Evolutionary conservation across 2,329 filamentous ascomycete species (phyloP).

Genomic region (Aspergillus fructus): DNA sequence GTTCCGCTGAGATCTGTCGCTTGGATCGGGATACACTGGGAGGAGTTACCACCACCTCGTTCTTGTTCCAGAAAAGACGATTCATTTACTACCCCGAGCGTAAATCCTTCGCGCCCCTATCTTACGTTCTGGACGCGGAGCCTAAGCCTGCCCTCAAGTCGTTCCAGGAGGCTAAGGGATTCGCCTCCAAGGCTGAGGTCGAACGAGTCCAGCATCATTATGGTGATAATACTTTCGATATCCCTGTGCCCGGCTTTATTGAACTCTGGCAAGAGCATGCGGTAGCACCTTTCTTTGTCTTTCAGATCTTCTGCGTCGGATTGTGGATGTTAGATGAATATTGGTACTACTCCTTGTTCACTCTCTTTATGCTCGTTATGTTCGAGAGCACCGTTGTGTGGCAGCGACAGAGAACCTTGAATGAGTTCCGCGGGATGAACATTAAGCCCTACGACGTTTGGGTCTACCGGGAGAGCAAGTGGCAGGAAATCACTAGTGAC

Average conservation of each 20-base stretch:
- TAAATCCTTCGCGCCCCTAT: slow-evolving; percentile 76
- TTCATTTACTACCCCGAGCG: slow-evolving; percentile 77
- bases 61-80: slow-evolving; percentile 96
- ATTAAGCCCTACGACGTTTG: slow-evolving; percentile 97
- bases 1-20: slow-evolving; percentile 80
- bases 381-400: slow-evolving; percentile 99
- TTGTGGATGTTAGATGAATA: slow-evolving; percentile 99
- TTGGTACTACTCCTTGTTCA: slow-evolving; percentile 99
- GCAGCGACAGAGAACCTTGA: slow-evolving; percentile 94
- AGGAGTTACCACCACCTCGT: slow-evolving; percentile 76
- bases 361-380: slow-evolving; percentile 94
- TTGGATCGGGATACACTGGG: slow-evolving; percentile 73
- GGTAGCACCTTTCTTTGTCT: slow-evolving; percentile 98
- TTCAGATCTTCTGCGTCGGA: slow-evolving; percentile 97
- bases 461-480: slow-evolving; percentile 83
- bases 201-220: slow-evolving; percentile 85
- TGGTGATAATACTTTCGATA: slow-evolving; percentile 94
- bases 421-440: slow-evolving; percentile 97
- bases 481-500: slow-evolving; percentile 86
- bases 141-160: slow-evolving; percentile 75
- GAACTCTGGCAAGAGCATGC: slow-evolving; percentile 98
- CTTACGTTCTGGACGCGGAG: slow-evolving; percentile 79
- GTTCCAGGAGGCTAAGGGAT: slow-evolving; percentile 78
- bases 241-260: slow-evolving; percentile 90
- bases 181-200: slow-evolving; percentile 72